These are phyloP conservation scores for Mrakiaceae sp. DNA, from an alignment of 1,284 basidiomycete genomes.

Conservation along the genomic window DNA sequence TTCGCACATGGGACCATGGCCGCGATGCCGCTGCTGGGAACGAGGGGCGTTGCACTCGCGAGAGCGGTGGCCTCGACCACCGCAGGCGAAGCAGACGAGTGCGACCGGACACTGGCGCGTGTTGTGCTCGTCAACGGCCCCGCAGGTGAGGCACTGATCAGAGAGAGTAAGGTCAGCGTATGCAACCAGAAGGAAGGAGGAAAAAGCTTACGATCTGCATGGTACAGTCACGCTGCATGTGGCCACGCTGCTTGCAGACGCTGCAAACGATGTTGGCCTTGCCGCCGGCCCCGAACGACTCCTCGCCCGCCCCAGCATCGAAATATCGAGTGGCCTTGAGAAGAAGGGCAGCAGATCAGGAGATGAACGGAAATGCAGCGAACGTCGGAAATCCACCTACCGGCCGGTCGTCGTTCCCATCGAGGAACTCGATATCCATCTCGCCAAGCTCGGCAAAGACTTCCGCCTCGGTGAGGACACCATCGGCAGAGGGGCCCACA, in stretches of 20 bases:
- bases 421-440: conserved; percentile 15
- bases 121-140: conserved; percentile 69
- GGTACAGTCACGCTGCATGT: conserved; percentile 12
- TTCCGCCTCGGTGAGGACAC: conserved; percentile 13
- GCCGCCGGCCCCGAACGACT: not conserved
- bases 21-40: conserved; percentile 29
- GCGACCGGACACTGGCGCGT: conserved; percentile 73
- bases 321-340: conserved; percentile 12
- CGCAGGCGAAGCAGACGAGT: conserved; percentile 74
- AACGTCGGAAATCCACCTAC: not conserved
- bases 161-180: not conserved
- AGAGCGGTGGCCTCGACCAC: conserved; percentile 73
- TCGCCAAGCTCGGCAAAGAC: conserved; percentile 14
- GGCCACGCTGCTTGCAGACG: conserved; percentile 17
- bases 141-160: conserved; percentile 71
- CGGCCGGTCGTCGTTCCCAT: conserved; percentile 16
- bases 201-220: conserved; percentile 6
- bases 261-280: conserved; percentile 15
- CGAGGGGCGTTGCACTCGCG: conserved; percentile 64
- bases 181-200: not conserved
- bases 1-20: conserved; percentile 48
- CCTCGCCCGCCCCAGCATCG: conserved; percentile 8
- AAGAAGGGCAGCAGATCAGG: not conserved
- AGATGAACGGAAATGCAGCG: not conserved
- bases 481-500: not conserved